Base-by-base conservation (phyloP, 169 alveolate species). In the Cryptosporidium ubiquitum region DNA sequence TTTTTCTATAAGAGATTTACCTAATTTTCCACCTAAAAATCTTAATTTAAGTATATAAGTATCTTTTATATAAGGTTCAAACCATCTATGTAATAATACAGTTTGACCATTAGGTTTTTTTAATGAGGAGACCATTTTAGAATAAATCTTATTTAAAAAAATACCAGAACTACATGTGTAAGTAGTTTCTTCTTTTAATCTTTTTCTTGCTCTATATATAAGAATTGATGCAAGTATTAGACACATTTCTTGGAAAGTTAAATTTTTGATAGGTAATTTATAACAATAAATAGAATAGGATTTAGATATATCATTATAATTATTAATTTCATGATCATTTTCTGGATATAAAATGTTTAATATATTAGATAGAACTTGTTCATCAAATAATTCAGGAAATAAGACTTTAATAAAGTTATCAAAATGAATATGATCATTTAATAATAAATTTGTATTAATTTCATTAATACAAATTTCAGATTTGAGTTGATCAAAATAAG, bases 91-190 rank as follows among this genome's bases (percentile, higher is more conserved):
- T 7, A 79, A 44, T n/a, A 79, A 23, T 31, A 79, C 55, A 35
- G 47, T 44, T 23, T 79, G 86, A 6, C 74, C 61, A 79, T 79
- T 79, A 3, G 86, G 86, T 23, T 79, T 79, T 40, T 47, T 79
- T 0, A 61, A 2, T 9, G 86, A 79, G 60, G 68, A 44, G 16
- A 60, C 9, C 86, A 79, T 60, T 64, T 79, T 79, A 14, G 86
- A 58, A 79, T 29, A 64, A 7, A 79, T 39, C 44, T 79, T 79
- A 44, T 79, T 79, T 26, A 39, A 26, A 29, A 26, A 79, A 16
- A 79, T 79, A 0, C 86, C 86, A 14, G 86, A 58, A 61, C 86
- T 79, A 47, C 86, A 79, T 40, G 86, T 79, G 42, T 79, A 79
- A 39, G 39, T 79, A 2, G 75, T 58, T 23, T 79, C 86, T 16